These are phyloP conservation scores for Echeveria elegans DNA, from an alignment of 164 flowering plant species.

Conservation along the genomic window DNA sequence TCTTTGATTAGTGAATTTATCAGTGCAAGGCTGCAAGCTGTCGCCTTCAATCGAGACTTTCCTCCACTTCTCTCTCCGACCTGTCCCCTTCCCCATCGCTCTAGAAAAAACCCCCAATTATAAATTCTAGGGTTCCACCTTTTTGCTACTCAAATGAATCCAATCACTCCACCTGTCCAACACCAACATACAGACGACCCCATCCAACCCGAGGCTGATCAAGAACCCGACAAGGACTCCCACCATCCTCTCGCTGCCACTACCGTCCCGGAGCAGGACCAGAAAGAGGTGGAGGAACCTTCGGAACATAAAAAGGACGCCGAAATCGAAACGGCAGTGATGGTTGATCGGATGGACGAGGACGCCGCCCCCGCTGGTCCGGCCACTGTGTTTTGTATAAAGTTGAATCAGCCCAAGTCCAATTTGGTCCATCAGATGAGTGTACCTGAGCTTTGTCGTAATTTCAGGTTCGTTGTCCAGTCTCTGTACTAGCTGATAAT, in stretches of 20 bases:
- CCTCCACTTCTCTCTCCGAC: slow-evolving; percentile 30
- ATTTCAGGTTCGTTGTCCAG: slow-evolving; percentile 56
- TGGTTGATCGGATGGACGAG: slow-evolving; percentile 47
- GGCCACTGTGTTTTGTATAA: slow-evolving; percentile 70
- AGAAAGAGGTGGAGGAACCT: slow-evolving; percentile 8
- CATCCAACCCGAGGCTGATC: neutral
- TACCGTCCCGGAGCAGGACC: neutral
- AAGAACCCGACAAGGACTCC: neutral
- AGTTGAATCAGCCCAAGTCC: slow-evolving; percentile 81
- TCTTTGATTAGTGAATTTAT: too few species aligned
- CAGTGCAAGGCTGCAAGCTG: slow-evolving; percentile 40
- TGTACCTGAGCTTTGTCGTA: slow-evolving; percentile 94
- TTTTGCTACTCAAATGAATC: slow-evolving; percentile 36
- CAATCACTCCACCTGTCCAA: slow-evolving; percentile 7
- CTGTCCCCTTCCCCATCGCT: too few species aligned
- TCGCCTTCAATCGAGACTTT: slow-evolving; percentile 82
- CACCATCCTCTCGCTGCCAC: neutral
- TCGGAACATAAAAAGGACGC: neutral
- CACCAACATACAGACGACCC: neutral
- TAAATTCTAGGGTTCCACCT: slow-evolving; percentile 38
- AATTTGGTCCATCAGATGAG: slow-evolving; percentile 88
- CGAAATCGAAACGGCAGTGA: neutral
- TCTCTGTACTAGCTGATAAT: too few species aligned
- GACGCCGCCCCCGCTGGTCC: slow-evolving; percentile 39
- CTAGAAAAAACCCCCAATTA: slow-evolving; percentile 5